A percentile compares a stretch with the other conserved stretches of the same genome.
Conservation (phyloP, 352 stramenopile species). For the Phytophthora macrochlamydospora region DNA sequence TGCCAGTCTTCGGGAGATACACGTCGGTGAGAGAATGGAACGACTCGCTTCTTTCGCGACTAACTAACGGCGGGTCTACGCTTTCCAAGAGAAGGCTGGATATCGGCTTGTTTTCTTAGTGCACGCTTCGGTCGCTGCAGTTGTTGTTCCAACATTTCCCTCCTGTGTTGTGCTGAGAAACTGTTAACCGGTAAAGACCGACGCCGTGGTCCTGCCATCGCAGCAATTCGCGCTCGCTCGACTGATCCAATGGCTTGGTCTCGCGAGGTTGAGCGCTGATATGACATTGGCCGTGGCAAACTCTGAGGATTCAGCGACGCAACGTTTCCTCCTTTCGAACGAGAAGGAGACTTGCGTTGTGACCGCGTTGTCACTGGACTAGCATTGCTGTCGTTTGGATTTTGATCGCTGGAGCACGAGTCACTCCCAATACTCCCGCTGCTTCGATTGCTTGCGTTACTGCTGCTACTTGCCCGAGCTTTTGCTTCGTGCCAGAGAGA, state of each 20-base stretch:
- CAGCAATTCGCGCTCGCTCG: slow-evolving; percentile 19
- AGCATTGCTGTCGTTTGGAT: slow-evolving; percentile 9
- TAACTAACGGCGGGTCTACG: slow-evolving; percentile 37
- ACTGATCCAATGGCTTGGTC: slow-evolving; percentile 21
- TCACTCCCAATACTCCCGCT: background rate
- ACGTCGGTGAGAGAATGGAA: slow-evolving; percentile 56
- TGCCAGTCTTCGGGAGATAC: slow-evolving; percentile 32
- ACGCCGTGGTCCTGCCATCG: slow-evolving; percentile 26
- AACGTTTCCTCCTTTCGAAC: slow-evolving; percentile 29
- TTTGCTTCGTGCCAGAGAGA: slow-evolving; percentile 32
- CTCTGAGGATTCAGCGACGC: slow-evolving; percentile 56
- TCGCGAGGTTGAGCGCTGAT: slow-evolving; percentile 25
- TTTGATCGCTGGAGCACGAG: too few relatives aligned
- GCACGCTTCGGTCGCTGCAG: slow-evolving; percentile 27
- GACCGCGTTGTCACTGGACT: slow-evolving; percentile 17
- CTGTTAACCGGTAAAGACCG: slow-evolving; percentile 57
- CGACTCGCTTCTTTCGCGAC: slow-evolving; percentile 46
- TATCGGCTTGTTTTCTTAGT: slow-evolving; percentile 17
- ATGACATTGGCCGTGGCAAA: slow-evolving; percentile 20
- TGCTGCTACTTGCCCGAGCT: slow-evolving; percentile 26
- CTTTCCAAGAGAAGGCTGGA: slow-evolving; percentile 30
- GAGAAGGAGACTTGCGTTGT: slow-evolving; percentile 18
- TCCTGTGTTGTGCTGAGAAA: slow-evolving; percentile 34
- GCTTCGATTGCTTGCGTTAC: slow-evolving; percentile 20
- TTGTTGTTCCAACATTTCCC: slow-evolving; percentile 18